phyloP scores from a whole-genome alignment of 1,284 basidiomycete species.

The Tausonia pullulans region DNA sequence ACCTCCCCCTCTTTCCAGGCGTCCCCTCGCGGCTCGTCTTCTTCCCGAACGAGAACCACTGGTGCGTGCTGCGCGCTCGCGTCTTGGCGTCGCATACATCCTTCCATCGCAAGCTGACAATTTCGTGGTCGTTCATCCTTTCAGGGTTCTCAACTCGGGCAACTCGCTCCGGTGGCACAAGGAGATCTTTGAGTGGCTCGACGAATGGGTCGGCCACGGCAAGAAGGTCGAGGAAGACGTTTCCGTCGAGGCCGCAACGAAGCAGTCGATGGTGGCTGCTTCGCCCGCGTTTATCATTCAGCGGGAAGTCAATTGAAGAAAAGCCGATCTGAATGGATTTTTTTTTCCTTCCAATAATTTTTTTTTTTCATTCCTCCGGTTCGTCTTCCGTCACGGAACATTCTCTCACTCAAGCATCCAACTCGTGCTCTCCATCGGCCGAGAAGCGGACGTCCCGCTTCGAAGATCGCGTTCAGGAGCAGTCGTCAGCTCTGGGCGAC shows the following conservation, averaged over 20 bases:
- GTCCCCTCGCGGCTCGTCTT: conserved; percentile 72
- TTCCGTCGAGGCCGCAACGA: no score
- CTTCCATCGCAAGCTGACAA: no score
- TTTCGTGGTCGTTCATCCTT: not conserved
- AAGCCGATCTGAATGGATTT: not conserved
- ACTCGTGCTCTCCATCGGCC: no score
- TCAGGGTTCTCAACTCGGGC: conserved; percentile 29
- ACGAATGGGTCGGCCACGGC: conserved; percentile 52
- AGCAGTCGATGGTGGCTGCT: no score
- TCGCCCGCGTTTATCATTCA: no score
- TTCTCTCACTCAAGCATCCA: not conserved
- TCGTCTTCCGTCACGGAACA: not conserved
- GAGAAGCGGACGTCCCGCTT: not conserved
- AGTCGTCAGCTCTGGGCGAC: not conserved
- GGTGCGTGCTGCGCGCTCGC: conserved; percentile 32
- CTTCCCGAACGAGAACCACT: conserved; percentile 90
- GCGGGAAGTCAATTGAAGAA: no score
- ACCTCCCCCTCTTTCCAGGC: conserved; percentile 42
- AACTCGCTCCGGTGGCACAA: conserved; percentile 64
- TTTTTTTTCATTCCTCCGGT: conserved; percentile 7
- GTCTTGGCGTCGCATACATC: no score
- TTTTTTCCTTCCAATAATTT: not conserved
- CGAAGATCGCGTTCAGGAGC: not conserved
- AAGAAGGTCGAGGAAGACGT: not conserved
- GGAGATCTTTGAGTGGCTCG: conserved; percentile 80